phyloP scores from a whole-genome alignment of 805 yeast species.

The Ogataea methanolica region DNA sequence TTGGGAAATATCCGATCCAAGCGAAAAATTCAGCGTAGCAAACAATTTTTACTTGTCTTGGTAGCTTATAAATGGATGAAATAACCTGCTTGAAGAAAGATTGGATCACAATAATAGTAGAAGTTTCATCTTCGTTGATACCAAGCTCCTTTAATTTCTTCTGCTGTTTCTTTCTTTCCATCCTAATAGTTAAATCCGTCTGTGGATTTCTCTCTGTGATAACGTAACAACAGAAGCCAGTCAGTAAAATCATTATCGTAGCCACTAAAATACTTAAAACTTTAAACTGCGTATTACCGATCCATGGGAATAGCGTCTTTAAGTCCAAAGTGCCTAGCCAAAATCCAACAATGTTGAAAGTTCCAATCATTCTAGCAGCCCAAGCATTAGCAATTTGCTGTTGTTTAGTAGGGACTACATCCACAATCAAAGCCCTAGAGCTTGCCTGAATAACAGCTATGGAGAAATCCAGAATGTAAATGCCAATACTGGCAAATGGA shows the following conservation, averaged over 20 bases:
- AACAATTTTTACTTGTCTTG: constrained; percentile 46
- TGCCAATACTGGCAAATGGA: constrained; percentile 49
- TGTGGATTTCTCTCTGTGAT: constrained; percentile 49
- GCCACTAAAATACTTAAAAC: constrained; percentile 42
- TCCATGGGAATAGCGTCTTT: constrained; percentile 30
- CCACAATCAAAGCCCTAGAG: constrained; percentile 57
- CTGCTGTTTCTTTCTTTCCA: constrained; percentile 33
- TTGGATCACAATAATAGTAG: constrained; percentile 15
- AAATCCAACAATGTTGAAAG: constrained; percentile 55
- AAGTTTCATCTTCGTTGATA: constrained; percentile 24
- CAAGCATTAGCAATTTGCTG: constrained; percentile 59
- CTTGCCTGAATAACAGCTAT: constrained; percentile 58
- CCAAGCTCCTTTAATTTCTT: constrained; percentile 33
- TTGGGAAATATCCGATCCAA: constrained; percentile 66
- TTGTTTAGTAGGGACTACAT: constrained; percentile 51
- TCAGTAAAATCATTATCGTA: constrained; percentile 34
- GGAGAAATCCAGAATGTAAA: constrained; percentile 52
- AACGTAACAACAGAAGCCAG: constrained; percentile 35
- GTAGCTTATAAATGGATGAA: constrained; percentile 34
- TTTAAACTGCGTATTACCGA: constrained; percentile 50
- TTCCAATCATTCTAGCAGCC: constrained; percentile 63
- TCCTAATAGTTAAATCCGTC: constrained; percentile 33
- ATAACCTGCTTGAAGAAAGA: constrained; percentile 32
- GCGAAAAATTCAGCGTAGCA: constrained; percentile 59
- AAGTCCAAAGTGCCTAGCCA: constrained; percentile 47